Conservation (phyloP, 2,329 filamentous ascomycete genomes). For the Hymenoscyphus repandus region DNA sequence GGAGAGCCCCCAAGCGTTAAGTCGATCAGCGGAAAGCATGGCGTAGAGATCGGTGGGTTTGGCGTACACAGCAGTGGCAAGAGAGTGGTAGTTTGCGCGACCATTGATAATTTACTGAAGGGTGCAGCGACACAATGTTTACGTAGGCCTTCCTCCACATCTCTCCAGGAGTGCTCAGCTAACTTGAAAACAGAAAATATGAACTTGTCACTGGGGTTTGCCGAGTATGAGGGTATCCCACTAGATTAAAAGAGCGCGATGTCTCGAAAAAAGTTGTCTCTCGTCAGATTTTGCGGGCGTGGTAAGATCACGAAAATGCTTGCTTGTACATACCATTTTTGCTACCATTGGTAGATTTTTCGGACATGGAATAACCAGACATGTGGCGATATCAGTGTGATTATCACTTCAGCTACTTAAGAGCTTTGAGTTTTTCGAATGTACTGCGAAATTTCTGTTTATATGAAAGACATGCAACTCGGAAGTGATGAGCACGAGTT, state of each 20-base stretch:
- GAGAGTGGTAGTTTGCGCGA: slow-evolving; percentile 89
- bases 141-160: slow-evolving; percentile 57
- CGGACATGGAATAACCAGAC: neutral
- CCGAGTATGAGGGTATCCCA: slow-evolving; percentile 84
- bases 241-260: slow-evolving; percentile 25
- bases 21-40: slow-evolving; percentile 77
- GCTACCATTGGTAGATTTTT: neutral
- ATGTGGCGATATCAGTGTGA: neutral
- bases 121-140: slow-evolving; percentile 89
- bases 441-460: neutral
- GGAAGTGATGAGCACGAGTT: no score
- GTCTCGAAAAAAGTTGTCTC: slow-evolving; percentile 4
- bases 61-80: slow-evolving; percentile 87
- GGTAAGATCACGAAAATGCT: neutral
- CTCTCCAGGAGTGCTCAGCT: no score
- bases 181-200: slow-evolving; percentile 64
- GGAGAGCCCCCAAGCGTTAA: slow-evolving; percentile 86
- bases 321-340: neutral
- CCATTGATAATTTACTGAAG: slow-evolving; percentile 91
- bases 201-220: slow-evolving; percentile 85
- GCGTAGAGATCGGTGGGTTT: slow-evolving; percentile 91
- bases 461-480: no score
- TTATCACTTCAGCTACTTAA: neutral
- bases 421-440: neutral
- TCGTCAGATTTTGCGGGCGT: neutral